Conservation (phyloP, 805 yeast species). For the Candida ascalaphidarum region DNA sequence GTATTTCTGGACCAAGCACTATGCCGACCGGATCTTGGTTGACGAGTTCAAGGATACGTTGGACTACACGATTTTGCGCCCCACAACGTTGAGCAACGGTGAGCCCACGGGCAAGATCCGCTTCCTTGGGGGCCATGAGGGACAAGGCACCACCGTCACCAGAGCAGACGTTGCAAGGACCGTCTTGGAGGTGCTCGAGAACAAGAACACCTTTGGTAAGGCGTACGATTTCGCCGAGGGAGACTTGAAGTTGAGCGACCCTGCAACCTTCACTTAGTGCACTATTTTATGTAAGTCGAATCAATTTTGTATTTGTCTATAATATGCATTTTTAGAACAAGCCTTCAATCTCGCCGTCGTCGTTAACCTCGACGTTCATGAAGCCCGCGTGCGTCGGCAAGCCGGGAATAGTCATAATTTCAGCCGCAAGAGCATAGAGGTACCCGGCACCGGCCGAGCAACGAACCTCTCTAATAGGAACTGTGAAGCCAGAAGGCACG, state of each 20-base stretch:
- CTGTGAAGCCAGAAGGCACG: conserved; percentile 87
- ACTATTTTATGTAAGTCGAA: no score
- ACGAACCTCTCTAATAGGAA: conserved; percentile 91
- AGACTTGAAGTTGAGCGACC: conserved; percentile 11
- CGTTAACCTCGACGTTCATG: conserved; percentile 92
- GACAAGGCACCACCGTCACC: conserved; percentile 17
- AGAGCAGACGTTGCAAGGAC: conserved; percentile 52
- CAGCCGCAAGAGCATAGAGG: conserved; percentile 92
- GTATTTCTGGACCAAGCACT: conserved; percentile 54
- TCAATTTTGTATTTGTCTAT: no score
- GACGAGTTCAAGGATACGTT: conserved; percentile 27
- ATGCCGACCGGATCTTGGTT: conserved; percentile 42
- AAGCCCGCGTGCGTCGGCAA: conserved; percentile 93
- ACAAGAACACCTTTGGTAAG: conserved; percentile 30
- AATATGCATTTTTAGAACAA: conserved; percentile 43
- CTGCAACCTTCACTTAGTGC: no score
- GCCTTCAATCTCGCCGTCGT: conserved; percentile 88
- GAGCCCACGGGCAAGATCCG: conserved; percentile 36
- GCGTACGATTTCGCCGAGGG: conserved; percentile 40
- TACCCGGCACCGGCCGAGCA: conserved; percentile 96
- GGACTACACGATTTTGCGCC: conserved; percentile 51
- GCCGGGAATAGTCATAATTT: conserved; percentile 96
- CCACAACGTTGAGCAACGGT: conserved; percentile 36
- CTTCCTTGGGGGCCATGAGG: conserved; percentile 14
- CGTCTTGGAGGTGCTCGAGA: conserved; percentile 27